Evolutionary conservation across 306 rosid genomes (phyloP).

Genomic region (Cucurbita argyrosperma): DNA sequence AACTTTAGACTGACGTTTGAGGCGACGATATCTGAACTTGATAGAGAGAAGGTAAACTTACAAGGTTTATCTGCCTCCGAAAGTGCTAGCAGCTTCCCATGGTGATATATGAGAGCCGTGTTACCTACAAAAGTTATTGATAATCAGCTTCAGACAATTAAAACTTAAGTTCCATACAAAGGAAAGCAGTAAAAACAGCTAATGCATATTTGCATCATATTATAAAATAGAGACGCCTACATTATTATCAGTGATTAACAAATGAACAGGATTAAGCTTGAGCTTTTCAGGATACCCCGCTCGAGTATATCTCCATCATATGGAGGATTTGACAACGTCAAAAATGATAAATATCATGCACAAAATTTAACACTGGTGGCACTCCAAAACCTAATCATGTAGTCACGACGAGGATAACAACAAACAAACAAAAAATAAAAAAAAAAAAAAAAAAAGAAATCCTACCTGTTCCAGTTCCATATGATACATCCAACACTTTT

Average conservation of each 20-base stretch:
- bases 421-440: background rate
- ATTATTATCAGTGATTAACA: background rate
- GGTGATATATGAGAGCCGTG: conserved; percentile 85
- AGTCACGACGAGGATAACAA: background rate
- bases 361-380: background rate
- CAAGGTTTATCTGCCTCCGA: conserved; percentile 92
- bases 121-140: conserved; percentile 39
- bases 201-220: background rate
- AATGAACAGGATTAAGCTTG: background rate
- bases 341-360: background rate
- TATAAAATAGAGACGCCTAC: background rate
- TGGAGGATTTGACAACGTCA: background rate
- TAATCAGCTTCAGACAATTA: conserved; percentile 11
- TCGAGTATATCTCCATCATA: background rate
- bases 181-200: background rate
- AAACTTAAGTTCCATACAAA: background rate
- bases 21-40: background rate
- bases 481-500: conserved; percentile 66
- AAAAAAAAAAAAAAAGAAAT: background rate
- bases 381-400: background rate
- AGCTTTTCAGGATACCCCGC: background rate
- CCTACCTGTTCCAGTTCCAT: conserved; percentile 69
- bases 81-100: conserved; percentile 83
- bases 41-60: conserved; percentile 22
- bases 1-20: background rate